These are phyloP conservation scores for Gracilariopsis chorda DNA, from an alignment of 23 red algal species.

Conservation along the genomic window DNA sequence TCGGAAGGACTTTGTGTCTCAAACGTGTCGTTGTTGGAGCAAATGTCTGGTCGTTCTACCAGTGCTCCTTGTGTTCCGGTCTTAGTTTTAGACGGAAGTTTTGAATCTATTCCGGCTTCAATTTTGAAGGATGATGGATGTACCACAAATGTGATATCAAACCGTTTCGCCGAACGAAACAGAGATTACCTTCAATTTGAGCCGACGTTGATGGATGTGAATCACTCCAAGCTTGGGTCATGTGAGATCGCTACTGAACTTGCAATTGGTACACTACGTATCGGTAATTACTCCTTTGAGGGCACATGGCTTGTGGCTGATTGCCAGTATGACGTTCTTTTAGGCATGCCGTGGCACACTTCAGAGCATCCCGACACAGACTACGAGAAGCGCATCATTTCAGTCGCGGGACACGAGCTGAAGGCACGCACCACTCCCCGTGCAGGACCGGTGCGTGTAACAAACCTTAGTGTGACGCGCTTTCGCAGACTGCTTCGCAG, in stretches of 20 bases:
- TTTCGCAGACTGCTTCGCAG: background rate
- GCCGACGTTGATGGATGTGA: background rate
- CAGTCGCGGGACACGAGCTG: background rate
- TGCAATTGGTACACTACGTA: background rate
- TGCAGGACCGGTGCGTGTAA: background rate
- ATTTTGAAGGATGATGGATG: slow-evolving; percentile 11
- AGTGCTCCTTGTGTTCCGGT: background rate
- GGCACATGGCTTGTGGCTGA: background rate
- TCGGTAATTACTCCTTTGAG: background rate
- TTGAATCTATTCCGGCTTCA: background rate
- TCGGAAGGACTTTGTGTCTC: background rate
- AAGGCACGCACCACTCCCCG: background rate
- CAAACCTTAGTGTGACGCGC: background rate
- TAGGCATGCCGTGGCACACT: background rate
- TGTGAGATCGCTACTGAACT: background rate
- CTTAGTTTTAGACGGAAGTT: background rate
- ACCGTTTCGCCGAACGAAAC: background rate
- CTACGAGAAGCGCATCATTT: background rate
- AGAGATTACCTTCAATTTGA: background rate
- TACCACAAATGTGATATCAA: slow-evolving; percentile 4
- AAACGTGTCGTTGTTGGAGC: background rate
- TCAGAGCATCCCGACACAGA: background rate
- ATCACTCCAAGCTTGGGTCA: background rate
- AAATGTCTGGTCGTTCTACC: background rate
- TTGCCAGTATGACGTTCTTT: background rate